Conservation (phyloP, 306 rosid species). For the Cicer judaicum region DNA sequence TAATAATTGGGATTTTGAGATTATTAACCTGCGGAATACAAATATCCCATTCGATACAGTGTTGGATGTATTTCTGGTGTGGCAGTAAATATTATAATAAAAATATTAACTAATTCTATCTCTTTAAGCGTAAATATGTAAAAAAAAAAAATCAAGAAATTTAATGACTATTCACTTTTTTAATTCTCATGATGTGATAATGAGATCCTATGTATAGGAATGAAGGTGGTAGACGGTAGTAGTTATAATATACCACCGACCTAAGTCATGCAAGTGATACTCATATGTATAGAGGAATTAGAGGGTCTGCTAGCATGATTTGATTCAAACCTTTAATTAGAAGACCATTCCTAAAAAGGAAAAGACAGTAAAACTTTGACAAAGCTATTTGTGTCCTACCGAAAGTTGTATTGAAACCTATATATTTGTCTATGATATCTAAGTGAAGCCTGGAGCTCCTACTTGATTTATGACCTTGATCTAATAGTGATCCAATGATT, state of each 20-base stretch:
- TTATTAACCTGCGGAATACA: background rate
- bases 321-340: background rate
- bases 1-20: background rate
- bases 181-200: too few relatives aligned
- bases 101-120: too few relatives aligned
- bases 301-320: background rate
- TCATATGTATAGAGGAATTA: background rate
- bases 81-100: background rate
- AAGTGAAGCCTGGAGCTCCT: background rate
- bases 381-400: slow-evolving; percentile 38
- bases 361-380: slow-evolving; percentile 27
- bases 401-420: background rate
- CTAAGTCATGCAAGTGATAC: too few relatives aligned
- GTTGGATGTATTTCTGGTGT: background rate
- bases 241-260: too few relatives aligned
- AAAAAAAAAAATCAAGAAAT: too few relatives aligned
- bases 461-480: slow-evolving; percentile 35
- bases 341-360: slow-evolving; percentile 17
- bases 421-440: background rate
- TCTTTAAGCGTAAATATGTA: too few relatives aligned
- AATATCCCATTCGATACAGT: background rate
- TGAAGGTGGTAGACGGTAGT: too few relatives aligned
- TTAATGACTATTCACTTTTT: too few relatives aligned
- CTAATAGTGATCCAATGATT: slow-evolving; percentile 67
- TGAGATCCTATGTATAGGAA: too few relatives aligned